Conservation (phyloP, 345 rosid genomes). For the Cardamine occulta region DNA sequence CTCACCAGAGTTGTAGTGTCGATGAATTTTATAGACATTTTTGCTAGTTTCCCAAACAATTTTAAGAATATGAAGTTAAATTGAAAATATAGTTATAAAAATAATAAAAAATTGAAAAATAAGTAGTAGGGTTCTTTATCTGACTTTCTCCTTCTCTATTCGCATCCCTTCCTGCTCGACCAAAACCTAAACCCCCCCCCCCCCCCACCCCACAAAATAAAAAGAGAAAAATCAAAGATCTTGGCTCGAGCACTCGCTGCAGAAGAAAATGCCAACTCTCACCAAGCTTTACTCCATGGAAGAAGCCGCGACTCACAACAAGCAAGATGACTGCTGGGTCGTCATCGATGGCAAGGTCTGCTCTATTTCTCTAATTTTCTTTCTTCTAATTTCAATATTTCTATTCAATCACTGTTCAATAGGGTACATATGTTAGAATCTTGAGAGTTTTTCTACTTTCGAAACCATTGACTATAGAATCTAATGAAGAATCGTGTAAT, state of each 20-base stretch:
- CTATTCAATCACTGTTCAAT: neutral
- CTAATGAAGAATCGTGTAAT: slow-evolving; percentile 1
- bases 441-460: neutral
- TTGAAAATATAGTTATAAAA: neutral
- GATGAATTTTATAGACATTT: neutral
- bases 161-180: neutral
- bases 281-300: slow-evolving; percentile 68
- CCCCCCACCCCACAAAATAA: neutral
- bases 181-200: slow-evolving; percentile 7
- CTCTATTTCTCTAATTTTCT: neutral
- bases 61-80: neutral
- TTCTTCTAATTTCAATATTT: neutral
- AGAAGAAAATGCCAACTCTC: slow-evolving; percentile 69
- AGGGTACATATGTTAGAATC: neutral
- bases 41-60: neutral
- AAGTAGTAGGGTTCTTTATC: neutral
- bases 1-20: neutral
- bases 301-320: slow-evolving; percentile 75
- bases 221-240: neutral
- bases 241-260: neutral
- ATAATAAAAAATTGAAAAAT: neutral
- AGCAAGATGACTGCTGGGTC: slow-evolving; percentile 88
- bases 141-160: neutral
- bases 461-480: neutral
- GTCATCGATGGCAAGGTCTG: slow-evolving; percentile 85